Base-by-base conservation (phyloP, 805 yeast genomes). In the Metschnikowia baotianmanensis region DNA sequence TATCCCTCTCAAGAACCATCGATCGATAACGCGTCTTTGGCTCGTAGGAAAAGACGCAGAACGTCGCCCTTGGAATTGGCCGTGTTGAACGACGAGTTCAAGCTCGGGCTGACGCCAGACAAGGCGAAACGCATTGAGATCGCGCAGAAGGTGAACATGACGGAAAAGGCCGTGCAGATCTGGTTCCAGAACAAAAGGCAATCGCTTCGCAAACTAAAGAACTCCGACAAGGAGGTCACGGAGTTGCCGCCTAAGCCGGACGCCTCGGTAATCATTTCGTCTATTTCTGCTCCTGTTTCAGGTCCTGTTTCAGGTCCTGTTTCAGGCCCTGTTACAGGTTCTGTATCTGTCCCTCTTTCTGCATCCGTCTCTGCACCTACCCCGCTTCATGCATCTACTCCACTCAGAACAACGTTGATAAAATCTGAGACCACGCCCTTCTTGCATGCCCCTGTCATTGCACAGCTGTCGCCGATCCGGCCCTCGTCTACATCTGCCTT, bases 121-220 rank as follows among this genome's bases (percentile, higher is more conserved):
- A 83, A 82, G 59, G 65, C 74, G 32, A 74, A 83, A 57, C 78
- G 98, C 52, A 71, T 78, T 31, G 85, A 82, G 49, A 86, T 93
- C 50, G 96, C 98, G 4, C 62, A 68, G 22, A 77, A 72, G 49
- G 95, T 93, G 29, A 82, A 81, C 51, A 93, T 93, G 98, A 80
- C 91, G n/a, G 97, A 90, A 62, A 88, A 90, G 62, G 96, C 97
- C 2, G 96, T 93, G 25, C 99, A 93, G 67, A 88, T 91, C 48
- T 93, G 99, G 99, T 93, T 93, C 67, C 99, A 93, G 67, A 93
- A 93, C 65, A 86, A 82, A 62, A 78, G 99, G 62, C 97, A 91
- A 64, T 76, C 90, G 26, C 65, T 83, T 48, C 76, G 89, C 55
- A 78, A 82, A 52, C 71, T 66, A 36, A 53, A 56, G 40, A 46